phyloP scores from a whole-genome alignment of 805 yeast species.

The Candida bentonensis region DNA sequence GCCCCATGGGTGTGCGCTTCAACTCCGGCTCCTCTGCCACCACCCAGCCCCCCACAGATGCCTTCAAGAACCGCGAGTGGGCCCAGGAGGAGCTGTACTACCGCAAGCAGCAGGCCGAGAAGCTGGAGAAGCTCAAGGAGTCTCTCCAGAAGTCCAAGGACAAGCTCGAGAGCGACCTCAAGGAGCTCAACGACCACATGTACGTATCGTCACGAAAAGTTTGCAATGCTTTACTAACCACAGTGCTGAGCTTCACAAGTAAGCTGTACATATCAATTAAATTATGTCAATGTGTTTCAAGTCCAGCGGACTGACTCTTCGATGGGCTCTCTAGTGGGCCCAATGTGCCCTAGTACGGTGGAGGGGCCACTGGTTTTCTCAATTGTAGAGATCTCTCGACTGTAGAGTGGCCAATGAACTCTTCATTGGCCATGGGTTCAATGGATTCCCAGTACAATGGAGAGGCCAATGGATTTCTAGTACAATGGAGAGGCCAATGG shows the following conservation, averaged over 20 bases:
- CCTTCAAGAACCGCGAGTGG: slow-evolving; percentile 78
- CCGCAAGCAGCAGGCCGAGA: slow-evolving; percentile 83
- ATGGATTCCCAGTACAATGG: too few species aligned
- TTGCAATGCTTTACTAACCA: background rate
- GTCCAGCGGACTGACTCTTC: background rate
- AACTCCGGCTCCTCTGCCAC: slow-evolving; percentile 51
- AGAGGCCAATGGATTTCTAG: too few species aligned
- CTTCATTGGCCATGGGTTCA: too few species aligned
- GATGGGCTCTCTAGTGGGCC: background rate
- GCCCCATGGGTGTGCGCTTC: slow-evolving; percentile 20
- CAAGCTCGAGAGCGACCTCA: slow-evolving; percentile 18
- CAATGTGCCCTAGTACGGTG: background rate
- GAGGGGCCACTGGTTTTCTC: too few species aligned
- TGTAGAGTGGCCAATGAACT: too few species aligned
- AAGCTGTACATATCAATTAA: background rate
- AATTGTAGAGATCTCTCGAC: too few species aligned
- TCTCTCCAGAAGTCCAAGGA: slow-evolving; percentile 47
- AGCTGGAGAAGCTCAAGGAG: slow-evolving; percentile 61
- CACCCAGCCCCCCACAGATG: slow-evolving; percentile 38
- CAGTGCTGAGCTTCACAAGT: background rate
- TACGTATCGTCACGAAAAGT: slow-evolving; percentile 9
- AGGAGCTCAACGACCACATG: slow-evolving; percentile 16
- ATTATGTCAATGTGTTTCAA: background rate
- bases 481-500: too few species aligned
- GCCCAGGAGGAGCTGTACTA: slow-evolving; percentile 80